Conservation (phyloP, 345 rosid species). For the Boechera stricta region DNA sequence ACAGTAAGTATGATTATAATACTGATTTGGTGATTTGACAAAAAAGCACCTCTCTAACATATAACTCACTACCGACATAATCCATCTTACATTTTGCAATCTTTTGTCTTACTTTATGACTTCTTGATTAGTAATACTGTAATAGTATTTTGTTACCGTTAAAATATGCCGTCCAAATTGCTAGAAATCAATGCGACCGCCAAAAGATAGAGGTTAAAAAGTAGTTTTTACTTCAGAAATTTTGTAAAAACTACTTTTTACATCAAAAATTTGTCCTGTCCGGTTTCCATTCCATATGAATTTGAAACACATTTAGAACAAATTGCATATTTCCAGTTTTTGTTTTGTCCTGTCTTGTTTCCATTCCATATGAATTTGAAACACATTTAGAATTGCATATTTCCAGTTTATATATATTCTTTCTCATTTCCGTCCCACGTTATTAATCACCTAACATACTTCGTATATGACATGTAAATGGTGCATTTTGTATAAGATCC, state of each 20-base stretch:
- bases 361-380: too few species aligned
- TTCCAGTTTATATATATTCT: neutral
- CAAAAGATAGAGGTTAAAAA: neutral
- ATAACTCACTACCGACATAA: conserved; percentile 42
- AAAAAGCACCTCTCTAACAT: conserved; percentile 15
- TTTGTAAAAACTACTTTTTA: neutral
- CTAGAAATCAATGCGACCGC: conserved; percentile 1
- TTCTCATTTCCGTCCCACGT: neutral
- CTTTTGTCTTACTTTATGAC: conserved; percentile 15
- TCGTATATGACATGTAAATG: neutral
- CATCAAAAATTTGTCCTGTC: neutral
- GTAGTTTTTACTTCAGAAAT: neutral
- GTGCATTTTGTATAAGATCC: neutral
- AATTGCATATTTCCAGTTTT: neutral
- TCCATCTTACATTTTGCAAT: conserved; percentile 5
- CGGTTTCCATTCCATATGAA: conserved; percentile 13
- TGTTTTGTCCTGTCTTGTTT: too few species aligned
- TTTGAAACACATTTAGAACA: neutral
- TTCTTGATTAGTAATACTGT: conserved; percentile 6
- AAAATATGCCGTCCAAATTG: conserved; percentile 12
- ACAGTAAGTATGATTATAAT: conserved; percentile 24
- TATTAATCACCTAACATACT: conserved; percentile 22
- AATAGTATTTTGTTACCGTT: conserved; percentile 7
- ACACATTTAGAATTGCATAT: too few species aligned
- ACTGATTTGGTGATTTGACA: conserved; percentile 28